phyloP scores from a whole-genome alignment of 495 filamentous ascomycete genomes.

The Aspergillus nanangensis region DNA sequence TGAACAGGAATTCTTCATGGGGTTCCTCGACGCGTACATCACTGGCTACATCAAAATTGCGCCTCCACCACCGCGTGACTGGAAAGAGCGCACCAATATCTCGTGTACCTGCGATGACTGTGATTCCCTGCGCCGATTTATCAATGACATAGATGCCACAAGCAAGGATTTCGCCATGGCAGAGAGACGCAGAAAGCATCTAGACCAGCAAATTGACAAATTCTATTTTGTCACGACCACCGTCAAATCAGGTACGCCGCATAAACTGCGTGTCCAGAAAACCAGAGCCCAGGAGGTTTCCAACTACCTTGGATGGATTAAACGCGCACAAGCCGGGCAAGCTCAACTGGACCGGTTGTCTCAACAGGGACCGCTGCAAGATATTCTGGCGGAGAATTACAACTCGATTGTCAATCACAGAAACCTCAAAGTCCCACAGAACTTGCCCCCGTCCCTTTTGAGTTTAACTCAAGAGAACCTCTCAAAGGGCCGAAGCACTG shows the following conservation, averaged over 20 bases:
- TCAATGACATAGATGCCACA: background rate
- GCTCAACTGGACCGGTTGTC: background rate
- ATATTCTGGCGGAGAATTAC: background rate
- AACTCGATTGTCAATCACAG: background rate
- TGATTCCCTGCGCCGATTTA: background rate
- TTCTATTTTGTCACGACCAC: background rate
- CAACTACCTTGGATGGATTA: background rate
- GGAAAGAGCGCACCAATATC: background rate
- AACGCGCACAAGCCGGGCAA: background rate
- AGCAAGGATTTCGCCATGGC: slow-evolving; percentile 1
- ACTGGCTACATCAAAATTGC: slow-evolving; percentile 1
- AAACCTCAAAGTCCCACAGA: background rate
- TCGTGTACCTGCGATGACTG: slow-evolving; percentile 1
- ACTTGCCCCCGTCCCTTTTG: background rate
- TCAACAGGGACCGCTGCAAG: background rate
- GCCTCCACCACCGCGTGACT: slow-evolving; percentile 1
- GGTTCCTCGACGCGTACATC: background rate
- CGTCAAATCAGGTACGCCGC: background rate
- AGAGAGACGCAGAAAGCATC: background rate
- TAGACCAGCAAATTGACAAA: slow-evolving; percentile 3
- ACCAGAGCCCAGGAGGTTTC: background rate
- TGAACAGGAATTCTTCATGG: background rate
- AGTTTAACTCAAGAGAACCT: background rate
- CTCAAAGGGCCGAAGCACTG: background rate
- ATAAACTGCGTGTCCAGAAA: slow-evolving; percentile 2